A percentile compares a stretch with the other conserved stretches of the same genome.
These are phyloP conservation scores for Hypomyces rosellus DNA, from an alignment of 2,329 filamentous ascomycete genomes.

Conservation along the genomic window DNA sequence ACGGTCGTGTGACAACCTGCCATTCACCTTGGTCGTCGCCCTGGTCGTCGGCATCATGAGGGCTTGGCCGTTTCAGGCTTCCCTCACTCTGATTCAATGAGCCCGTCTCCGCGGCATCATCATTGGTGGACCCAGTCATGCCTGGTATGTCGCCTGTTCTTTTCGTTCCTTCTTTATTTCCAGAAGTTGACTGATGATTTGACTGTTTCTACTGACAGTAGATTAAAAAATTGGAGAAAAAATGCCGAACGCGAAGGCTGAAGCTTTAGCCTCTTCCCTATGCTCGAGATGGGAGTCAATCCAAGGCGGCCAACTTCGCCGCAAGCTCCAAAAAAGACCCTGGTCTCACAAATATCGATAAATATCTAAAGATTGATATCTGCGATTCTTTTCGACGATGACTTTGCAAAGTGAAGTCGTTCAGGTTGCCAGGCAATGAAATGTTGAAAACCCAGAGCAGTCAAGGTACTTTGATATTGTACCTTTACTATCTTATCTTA, in stretches of 20 bases:
- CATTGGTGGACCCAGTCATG: constrained; percentile 13
- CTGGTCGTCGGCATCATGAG: constrained; percentile 33
- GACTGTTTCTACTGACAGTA: background rate
- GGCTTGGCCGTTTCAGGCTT: constrained; percentile 44
- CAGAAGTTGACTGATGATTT: background rate
- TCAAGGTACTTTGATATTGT: too few relatives aligned
- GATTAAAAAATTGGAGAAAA: constrained; percentile 8
- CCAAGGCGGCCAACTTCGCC: too few relatives aligned
- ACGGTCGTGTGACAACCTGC: constrained; percentile 48
- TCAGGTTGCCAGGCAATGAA: too few relatives aligned
- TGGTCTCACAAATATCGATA: too few relatives aligned
- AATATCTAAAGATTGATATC: too few relatives aligned
- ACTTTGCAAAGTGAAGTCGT: too few relatives aligned
- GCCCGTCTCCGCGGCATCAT: constrained; percentile 11
- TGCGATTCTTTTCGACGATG: too few relatives aligned
- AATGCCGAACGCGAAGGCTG: background rate
- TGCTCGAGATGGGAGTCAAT: too few relatives aligned
- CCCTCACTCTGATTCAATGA: constrained; percentile 25
- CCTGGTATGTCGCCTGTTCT: background rate
- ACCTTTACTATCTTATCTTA: too few relatives aligned
- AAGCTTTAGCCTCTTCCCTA: too few relatives aligned
- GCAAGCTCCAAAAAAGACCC: too few relatives aligned
- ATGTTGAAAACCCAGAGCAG: too few relatives aligned
- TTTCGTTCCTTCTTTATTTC: background rate
- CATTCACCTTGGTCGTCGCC: constrained; percentile 39